Evolutionary conservation across 139 green algal species (phyloP).

Genomic region (Raphidocelis subcapitata): DNA sequence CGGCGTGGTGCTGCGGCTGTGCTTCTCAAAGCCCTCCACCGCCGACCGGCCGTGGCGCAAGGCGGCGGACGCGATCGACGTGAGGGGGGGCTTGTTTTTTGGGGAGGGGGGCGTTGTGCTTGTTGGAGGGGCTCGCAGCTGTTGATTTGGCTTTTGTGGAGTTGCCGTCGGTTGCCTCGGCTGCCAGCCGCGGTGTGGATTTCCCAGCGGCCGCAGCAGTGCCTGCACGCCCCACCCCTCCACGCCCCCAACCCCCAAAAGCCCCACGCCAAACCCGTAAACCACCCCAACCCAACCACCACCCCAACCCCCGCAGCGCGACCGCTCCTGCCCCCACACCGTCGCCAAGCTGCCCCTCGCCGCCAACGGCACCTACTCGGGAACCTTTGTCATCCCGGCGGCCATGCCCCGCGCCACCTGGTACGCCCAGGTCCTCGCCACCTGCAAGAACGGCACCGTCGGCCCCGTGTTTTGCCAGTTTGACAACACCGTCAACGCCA

Average conservation of each 20-base stretch:
- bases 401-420: constrained; percentile 27
- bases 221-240: too few relatives aligned
- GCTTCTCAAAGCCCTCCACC: constrained; percentile 15
- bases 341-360: neutral
- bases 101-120: too few relatives aligned
- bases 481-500: constrained; percentile 24
- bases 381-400: constrained; percentile 20
- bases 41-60: constrained; percentile 23
- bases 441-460: constrained; percentile 19
- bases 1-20: constrained; percentile 1
- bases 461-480: constrained; percentile 19
- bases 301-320: constrained; percentile 11
- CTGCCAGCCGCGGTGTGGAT: too few relatives aligned
- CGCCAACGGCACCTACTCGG: neutral
- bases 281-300: too few relatives aligned
- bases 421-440: constrained; percentile 16
- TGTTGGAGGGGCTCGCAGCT: too few relatives aligned
- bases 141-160: too few relatives aligned
- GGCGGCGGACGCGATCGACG: constrained; percentile 21
- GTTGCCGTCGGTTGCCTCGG: too few relatives aligned
- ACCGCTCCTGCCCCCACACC: constrained; percentile 23
- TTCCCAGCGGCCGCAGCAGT: too few relatives aligned
- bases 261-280: too few relatives aligned
- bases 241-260: too few relatives aligned
- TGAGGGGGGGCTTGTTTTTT: constrained; percentile 16